These are phyloP conservation scores for Arachis monticola DNA, from an alignment of 331 rosid genomes.

Conservation along the genomic window DNA sequence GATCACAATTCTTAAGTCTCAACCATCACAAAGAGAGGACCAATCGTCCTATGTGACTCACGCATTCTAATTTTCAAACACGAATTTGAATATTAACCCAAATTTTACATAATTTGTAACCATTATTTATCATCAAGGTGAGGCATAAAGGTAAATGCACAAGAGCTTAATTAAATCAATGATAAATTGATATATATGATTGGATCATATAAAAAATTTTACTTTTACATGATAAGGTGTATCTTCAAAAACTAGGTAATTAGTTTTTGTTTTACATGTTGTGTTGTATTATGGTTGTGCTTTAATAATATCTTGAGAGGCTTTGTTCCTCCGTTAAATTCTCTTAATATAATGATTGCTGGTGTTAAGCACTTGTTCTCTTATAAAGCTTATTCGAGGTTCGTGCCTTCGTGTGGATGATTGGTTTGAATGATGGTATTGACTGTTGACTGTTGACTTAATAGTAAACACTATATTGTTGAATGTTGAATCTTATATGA, in stretches of 20 bases:
- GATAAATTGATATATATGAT: background rate
- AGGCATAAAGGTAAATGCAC: background rate
- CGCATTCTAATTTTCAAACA: too few species aligned
- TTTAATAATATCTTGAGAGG: background rate
- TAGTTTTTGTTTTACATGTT: constrained; percentile 19
- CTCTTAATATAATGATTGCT: constrained; percentile 9
- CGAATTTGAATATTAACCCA: too few species aligned
- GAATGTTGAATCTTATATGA: too few species aligned
- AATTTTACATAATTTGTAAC: background rate
- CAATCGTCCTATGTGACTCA: too few species aligned
- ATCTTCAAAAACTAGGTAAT: background rate
- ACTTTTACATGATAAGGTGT: background rate
- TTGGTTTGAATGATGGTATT: too few species aligned
- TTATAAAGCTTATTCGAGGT: background rate
- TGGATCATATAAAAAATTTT: background rate
- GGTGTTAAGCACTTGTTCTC: background rate
- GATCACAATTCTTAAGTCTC: too few species aligned
- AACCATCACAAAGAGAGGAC: too few species aligned
- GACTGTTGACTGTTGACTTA: too few species aligned
- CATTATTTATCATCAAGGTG: background rate
- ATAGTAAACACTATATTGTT: too few species aligned
- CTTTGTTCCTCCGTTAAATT: background rate
- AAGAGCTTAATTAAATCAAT: background rate
- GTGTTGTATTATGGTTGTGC: background rate
- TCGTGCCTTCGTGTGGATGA: too few species aligned